A percentile compares a stretch with the other conserved stretches of the same genome.
Conservation (phyloP, 2,329 filamentous ascomycete genomes). For the Colletotrichum euphorbiae region DNA sequence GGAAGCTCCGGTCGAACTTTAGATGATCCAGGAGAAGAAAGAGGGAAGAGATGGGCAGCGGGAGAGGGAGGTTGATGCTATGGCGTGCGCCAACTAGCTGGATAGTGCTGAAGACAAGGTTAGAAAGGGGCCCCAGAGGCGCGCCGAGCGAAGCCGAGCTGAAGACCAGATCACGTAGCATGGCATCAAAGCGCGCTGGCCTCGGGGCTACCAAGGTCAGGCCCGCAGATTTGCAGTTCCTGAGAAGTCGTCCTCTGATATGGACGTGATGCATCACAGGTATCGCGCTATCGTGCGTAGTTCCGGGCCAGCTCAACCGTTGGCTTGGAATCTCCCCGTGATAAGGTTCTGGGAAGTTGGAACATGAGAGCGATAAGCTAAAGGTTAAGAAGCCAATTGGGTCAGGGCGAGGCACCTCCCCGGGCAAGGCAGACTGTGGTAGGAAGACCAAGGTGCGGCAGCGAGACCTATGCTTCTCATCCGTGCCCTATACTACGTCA, state of each 20-base stretch:
- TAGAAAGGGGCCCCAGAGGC: background rate
- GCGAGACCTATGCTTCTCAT: background rate
- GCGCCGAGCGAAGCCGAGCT: slow-evolving; percentile 7
- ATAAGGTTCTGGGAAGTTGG: slow-evolving; percentile 27
- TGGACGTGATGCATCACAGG: background rate
- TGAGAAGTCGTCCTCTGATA: background rate
- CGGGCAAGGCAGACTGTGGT: background rate
- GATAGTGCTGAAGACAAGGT: background rate
- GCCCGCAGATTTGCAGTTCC: too few relatives aligned
- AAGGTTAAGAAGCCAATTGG: slow-evolving; percentile 19
- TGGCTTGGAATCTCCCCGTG: slow-evolving; percentile 30
- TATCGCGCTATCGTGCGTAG: slow-evolving; percentile 20
- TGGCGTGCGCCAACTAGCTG: background rate
- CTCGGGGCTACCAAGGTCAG: slow-evolving; percentile 5
- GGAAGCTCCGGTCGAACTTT: background rate
- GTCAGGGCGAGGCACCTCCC: slow-evolving; percentile 1
- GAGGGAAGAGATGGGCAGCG: background rate
- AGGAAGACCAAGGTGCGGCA: background rate
- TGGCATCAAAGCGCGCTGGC: slow-evolving; percentile 17
- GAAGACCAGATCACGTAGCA: slow-evolving; percentile 12
- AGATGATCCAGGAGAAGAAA: background rate
- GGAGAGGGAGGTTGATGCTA: background rate
- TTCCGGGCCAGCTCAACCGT: slow-evolving; percentile 5
- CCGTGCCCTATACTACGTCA: too few relatives aligned
- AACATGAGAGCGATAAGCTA: slow-evolving; percentile 18